Evolutionary conservation across 495 filamentous ascomycete species (phyloP).

Genomic region (Podospora conica): DNA sequence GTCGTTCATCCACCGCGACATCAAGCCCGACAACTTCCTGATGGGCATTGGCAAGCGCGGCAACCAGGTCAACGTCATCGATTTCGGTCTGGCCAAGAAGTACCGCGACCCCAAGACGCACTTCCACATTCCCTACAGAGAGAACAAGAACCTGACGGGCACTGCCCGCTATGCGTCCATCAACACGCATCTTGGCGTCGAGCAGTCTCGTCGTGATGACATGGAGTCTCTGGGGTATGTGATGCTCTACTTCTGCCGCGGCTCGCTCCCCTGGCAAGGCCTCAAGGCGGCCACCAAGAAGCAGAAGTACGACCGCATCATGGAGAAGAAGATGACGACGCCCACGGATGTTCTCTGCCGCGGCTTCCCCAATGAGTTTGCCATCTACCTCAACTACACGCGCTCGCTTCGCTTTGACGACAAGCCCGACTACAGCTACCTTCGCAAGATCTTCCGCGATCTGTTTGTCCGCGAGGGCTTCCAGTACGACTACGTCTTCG

Average conservation of each 20-base stretch:
- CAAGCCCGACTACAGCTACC: constrained; percentile 99
- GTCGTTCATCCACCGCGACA: constrained; percentile 99
- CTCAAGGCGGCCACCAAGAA: constrained; percentile 99
- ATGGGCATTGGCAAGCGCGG: constrained; percentile 99
- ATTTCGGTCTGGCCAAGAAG: constrained; percentile 99
- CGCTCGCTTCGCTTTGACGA: constrained; percentile 98
- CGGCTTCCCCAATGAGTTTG: constrained; percentile 98
- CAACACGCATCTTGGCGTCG: constrained; percentile 97
- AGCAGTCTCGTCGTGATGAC: constrained; percentile 98
- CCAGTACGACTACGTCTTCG: constrained; percentile 99
- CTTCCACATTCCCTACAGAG: constrained; percentile 99
- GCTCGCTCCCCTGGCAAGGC: constrained; percentile 98
- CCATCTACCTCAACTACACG: constrained; percentile 99
- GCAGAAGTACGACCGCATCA: constrained; percentile 99
- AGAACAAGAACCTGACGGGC: constrained; percentile 99
- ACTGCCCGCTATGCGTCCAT: constrained; percentile 99
- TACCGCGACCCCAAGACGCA: constrained; percentile 99
- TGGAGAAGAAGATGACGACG: constrained; percentile 99
- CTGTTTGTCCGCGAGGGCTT: constrained; percentile 98
- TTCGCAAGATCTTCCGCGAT: constrained; percentile 99
- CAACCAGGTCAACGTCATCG: constrained; percentile 99
- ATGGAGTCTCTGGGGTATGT: constrained; percentile 99
- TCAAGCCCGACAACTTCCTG: constrained; percentile 99
- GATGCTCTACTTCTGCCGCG: constrained; percentile 99
- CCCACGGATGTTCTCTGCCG: constrained; percentile 98